Conservation (phyloP, 768 basidiomycete species). For the Lyophyllum semitale region DNA sequence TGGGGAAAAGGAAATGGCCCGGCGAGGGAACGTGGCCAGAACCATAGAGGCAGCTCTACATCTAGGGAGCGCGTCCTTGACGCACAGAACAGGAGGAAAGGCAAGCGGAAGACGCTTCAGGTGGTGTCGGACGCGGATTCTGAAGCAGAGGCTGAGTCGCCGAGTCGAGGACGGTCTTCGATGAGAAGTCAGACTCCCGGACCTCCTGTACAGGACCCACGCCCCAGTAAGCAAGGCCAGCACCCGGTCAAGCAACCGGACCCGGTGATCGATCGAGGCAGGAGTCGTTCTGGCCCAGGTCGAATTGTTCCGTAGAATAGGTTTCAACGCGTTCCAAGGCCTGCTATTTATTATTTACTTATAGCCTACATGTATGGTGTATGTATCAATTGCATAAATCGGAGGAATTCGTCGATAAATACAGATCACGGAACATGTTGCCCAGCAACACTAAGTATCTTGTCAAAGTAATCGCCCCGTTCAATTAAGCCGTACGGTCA, state of each 20-base stretch:
- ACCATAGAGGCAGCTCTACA: not conserved
- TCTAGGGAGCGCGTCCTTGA: not conserved
- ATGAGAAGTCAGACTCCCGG: conserved; percentile 3
- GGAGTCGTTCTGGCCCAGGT: not conserved
- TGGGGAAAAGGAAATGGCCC: not conserved
- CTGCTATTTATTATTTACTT: not conserved
- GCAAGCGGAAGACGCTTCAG: not conserved
- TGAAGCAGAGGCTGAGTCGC: not conserved
- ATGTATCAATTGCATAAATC: too few species aligned
- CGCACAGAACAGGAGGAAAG: not conserved
- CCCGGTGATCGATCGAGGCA: not conserved
- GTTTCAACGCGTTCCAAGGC: not conserved
- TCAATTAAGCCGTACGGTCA: too few species aligned
- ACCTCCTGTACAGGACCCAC: not conserved
- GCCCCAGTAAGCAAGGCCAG: not conserved
- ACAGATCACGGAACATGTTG: too few species aligned
- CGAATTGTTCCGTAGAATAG: not conserved
- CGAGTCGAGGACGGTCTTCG: not conserved
- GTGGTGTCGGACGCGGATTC: not conserved
- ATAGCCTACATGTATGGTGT: not conserved
- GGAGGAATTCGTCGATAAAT: too few species aligned
- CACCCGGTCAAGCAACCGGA: too few species aligned
- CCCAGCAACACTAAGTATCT: too few species aligned
- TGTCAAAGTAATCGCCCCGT: too few species aligned
- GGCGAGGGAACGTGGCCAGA: not conserved